Conservation (phyloP, 2,329 filamentous ascomycete genomes). For the Apiospora saccharicola region DNA sequence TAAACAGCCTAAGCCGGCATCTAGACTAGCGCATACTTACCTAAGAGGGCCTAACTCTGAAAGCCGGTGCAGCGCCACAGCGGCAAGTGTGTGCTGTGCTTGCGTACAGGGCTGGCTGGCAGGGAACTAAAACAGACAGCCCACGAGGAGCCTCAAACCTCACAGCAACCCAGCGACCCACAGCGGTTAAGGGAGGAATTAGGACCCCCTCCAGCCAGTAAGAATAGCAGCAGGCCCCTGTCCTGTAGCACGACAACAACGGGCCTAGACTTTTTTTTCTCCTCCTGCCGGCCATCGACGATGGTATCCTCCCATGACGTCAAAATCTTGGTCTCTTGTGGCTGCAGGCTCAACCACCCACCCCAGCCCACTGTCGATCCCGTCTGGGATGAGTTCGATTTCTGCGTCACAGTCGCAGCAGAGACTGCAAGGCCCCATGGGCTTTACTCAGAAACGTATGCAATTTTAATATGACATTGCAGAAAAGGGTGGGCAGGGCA, state of each 20-base stretch:
- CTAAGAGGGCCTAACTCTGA: neutral
- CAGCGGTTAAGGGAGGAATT: neutral
- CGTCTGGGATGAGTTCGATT: neutral
- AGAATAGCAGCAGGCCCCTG: neutral
- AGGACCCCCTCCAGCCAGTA: neutral
- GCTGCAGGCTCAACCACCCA: slow-evolving; percentile 1
- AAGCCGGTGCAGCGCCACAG: neutral
- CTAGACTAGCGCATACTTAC: neutral
- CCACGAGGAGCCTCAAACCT: slow-evolving; percentile 14
- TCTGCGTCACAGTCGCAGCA: slow-evolving; percentile 8
- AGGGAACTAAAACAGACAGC: neutral
- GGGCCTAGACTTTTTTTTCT: neutral
- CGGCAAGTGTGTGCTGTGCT: neutral
- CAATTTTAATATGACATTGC: slow-evolving; percentile 3
- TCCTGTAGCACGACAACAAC: neutral
- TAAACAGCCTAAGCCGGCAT: neutral
- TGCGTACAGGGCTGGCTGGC: slow-evolving; percentile 9
- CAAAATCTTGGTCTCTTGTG: neutral
- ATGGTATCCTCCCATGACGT: slow-evolving; percentile 7
- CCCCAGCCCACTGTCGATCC: slow-evolving; percentile 11
- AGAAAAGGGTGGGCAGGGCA: neutral
- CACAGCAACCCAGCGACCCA: neutral
- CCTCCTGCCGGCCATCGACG: neutral
- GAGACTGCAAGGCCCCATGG: neutral
- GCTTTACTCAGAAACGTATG: neutral